Base-by-base conservation (phyloP, 371 early-diverging fungal genomes). In the Umbelopsis sp. region DNA sequence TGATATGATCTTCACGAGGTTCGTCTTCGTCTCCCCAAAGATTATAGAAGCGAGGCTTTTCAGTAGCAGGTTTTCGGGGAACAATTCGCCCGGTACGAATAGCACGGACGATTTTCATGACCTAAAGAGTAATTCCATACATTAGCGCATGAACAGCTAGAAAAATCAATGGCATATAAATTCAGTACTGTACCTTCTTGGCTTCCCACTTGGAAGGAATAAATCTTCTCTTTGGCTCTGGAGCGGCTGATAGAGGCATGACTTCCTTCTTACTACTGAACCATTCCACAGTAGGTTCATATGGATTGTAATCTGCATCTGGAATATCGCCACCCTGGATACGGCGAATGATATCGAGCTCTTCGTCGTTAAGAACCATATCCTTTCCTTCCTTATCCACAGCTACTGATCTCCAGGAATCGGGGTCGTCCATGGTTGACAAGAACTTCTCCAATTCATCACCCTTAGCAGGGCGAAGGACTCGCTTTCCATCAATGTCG, bases 171-270 rank as follows among this genome's bases (percentile, higher is more conserved):
- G 11, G 29, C 65, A 62, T 25, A 24, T 32, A 67, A 50, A 50
- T 50, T 24, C 41, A 83, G 41, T 35, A 53, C 25, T 29, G 12
- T 74, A 81, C 90, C 76, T 86, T 90, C 77, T 90, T 90, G 46
- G 91, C 93, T 84, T 99, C 99, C 86, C 90, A 89, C 77, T 96
- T 96, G 50, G 97, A 96, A 14, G 98, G 98, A 65, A 96, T 76
- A 70, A 97, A 99, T 52, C 97, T 86, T 16, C 96, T 86, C 86
- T 99, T 99, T n/a, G 98, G 95, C 73, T 96, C 96, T 48, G 94
- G 93, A 8, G 92, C 91, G 35, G 87, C 89, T 63, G 86, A 87
- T 37, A 97, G 72, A 16, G 99, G 97, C 84, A 85, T 89, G 14
- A 85, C 72, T 77, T 88, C 88, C 0, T 91, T 88, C 76, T 94